These are phyloP conservation scores for Xenoacremonium recifei DNA, from an alignment of 2,329 filamentous ascomycete genomes.

Conservation along the genomic window DNA sequence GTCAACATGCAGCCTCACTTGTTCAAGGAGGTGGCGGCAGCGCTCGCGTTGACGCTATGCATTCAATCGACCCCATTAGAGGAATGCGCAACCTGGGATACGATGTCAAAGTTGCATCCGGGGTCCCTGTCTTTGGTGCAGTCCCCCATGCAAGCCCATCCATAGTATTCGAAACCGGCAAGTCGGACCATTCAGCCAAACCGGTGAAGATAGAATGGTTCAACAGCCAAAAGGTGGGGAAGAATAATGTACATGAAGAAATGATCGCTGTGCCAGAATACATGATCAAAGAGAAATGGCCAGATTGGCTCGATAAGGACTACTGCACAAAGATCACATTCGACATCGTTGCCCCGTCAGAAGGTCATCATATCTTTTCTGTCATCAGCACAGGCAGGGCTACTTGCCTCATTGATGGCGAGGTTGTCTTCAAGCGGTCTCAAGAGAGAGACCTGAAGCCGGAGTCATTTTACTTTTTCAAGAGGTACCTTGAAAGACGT, in stretches of 20 bases:
- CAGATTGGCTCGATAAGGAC: conserved; percentile 5
- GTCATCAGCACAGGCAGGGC: conserved; percentile 10
- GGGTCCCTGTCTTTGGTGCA: conserved; percentile 7
- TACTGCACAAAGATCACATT: conserved; percentile 11
- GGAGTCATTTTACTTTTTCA: conserved; percentile 10
- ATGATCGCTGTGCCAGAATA: conserved; percentile 6
- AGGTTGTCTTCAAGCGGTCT: background rate
- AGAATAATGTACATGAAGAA: conserved; percentile 9
- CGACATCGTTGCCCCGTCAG: conserved; percentile 3
- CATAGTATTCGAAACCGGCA: background rate
- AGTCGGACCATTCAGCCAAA: background rate
- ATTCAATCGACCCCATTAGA: conserved; percentile 1
- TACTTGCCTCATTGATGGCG: conserved; percentile 6
- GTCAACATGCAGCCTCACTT: conserved; percentile 24
- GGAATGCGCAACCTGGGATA: conserved; percentile 3
- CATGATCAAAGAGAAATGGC: conserved; percentile 15
- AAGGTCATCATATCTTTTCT: conserved; percentile 7
- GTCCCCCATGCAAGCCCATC: conserved; percentile 4
- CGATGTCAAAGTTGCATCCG: background rate
- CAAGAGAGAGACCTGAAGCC: conserved; percentile 2
- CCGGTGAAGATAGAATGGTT: conserved; percentile 4
- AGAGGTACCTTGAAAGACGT: conserved; percentile 3
- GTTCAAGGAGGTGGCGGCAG: conserved; percentile 23
- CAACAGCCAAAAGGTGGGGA: conserved; percentile 5
- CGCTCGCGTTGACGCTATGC: conserved; percentile 3